Percentiles rank a stretch among this genome's conserved stretches.
Evolutionary conservation across 345 rosid species (phyloP).

Genomic region (Nasturtium officinale): DNA sequence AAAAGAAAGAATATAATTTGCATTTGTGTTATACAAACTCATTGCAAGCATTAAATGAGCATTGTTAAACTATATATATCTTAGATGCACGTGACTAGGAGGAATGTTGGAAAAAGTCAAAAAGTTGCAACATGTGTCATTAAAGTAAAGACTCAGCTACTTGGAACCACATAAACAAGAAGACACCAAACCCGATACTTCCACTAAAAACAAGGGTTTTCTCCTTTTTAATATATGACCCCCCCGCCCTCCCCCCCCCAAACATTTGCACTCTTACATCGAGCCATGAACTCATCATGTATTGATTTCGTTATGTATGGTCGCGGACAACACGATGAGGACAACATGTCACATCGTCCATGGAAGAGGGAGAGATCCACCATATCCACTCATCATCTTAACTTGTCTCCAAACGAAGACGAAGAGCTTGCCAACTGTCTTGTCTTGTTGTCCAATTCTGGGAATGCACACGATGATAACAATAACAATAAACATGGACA

Average conservation of each 20-base stretch:
- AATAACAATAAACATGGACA: constrained; percentile 17
- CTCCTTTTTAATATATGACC: constrained; percentile 38
- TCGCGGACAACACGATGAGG: constrained; percentile 36
- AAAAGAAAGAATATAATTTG: background rate
- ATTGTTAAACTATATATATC: constrained; percentile 13
- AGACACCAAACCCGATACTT: constrained; percentile 40
- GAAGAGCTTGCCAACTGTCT: constrained; percentile 96
- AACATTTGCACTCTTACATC: background rate
- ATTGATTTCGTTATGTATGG: constrained; percentile 43
- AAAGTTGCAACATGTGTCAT: constrained; percentile 39
- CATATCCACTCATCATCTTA: constrained; percentile 18
- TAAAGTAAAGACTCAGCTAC: constrained; percentile 7
- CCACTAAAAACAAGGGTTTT: constrained; percentile 45
- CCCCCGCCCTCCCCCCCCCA: constrained; percentile 7
- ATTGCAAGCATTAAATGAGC: constrained; percentile 27
- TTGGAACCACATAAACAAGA: constrained; percentile 42
- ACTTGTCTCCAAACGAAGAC: constrained; percentile 68
- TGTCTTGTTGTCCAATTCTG: constrained; percentile 82
- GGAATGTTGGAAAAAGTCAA: constrained; percentile 39
- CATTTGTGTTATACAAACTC: background rate
- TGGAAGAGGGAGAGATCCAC: constrained; percentile 46
- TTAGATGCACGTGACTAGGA: constrained; percentile 31
- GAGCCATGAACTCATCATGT: constrained; percentile 42
- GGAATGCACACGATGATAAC: constrained; percentile 48
- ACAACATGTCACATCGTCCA: constrained; percentile 36